phyloP scores from a whole-genome alignment of 148 eudicot genomes.

The Beta vulgaris region DNA sequence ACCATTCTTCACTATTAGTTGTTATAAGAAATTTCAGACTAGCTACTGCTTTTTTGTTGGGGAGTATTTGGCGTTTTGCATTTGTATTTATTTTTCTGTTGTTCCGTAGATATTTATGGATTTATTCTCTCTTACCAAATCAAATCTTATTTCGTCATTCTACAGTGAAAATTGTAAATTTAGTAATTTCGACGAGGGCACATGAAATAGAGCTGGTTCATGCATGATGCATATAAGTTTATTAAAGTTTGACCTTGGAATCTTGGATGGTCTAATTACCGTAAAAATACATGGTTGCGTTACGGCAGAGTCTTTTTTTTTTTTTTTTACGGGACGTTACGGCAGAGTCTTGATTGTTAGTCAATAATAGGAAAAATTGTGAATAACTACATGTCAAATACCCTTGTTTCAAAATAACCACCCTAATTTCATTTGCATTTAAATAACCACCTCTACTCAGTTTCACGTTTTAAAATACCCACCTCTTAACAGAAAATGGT shows the following conservation, averaged over 20 bases:
- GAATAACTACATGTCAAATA: too few relatives aligned
- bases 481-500: too few relatives aligned
- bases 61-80: constrained; percentile 27
- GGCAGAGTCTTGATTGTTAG: too few relatives aligned
- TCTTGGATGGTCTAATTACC: neutral
- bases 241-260: neutral
- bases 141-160: neutral
- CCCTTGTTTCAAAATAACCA: too few relatives aligned
- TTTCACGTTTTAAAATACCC: too few relatives aligned
- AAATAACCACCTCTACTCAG: too few relatives aligned
- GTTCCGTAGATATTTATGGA: too few relatives aligned
- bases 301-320: neutral
- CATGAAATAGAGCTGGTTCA: neutral
- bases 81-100: constrained; percentile 12
- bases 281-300: neutral
- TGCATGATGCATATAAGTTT: neutral
- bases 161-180: neutral
- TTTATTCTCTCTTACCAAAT: neutral
- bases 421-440: too few relatives aligned
- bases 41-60: constrained; percentile 23
- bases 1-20: neutral
- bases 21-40: neutral
- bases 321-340: neutral
- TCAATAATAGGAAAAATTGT: too few relatives aligned
- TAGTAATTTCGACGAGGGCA: constrained; percentile 1